These are phyloP conservation scores for Calamus simplicifolius DNA, from an alignment of 176 grass and related monocot species.

Conservation along the genomic window DNA sequence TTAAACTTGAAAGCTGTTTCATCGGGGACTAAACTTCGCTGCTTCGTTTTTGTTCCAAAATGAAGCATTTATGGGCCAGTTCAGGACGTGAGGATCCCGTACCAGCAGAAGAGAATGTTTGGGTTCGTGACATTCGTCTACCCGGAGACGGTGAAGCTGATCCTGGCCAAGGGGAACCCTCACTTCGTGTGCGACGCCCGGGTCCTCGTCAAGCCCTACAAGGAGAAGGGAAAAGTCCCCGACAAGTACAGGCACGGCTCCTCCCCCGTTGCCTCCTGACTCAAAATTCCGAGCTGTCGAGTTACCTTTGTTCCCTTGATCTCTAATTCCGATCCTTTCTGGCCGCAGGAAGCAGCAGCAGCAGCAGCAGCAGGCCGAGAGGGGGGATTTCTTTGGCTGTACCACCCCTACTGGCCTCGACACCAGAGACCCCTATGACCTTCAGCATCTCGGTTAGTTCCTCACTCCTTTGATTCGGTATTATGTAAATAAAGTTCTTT, in stretches of 20 bases:
- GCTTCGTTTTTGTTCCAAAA: slow-evolving; percentile 4
- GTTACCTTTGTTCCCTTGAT: background rate
- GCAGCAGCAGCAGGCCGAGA: slow-evolving; percentile 23
- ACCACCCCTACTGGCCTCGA: slow-evolving; percentile 47
- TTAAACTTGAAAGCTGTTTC: too few relatives aligned
- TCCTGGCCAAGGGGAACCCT: slow-evolving; percentile 87
- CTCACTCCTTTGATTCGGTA: too few relatives aligned
- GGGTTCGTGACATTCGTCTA: slow-evolving; percentile 98
- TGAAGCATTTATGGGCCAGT: slow-evolving; percentile 92
- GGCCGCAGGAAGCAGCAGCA: slow-evolving; percentile 54
- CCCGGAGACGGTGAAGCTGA: slow-evolving; percentile 86
- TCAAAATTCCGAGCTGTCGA: slow-evolving; percentile 1
- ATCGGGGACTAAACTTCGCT: too few relatives aligned
- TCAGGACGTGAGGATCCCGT: slow-evolving; percentile 91
- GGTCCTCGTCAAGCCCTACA: slow-evolving; percentile 89
- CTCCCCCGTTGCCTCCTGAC: slow-evolving; percentile 1
- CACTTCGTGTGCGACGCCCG: slow-evolving; percentile 93
- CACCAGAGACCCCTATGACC: slow-evolving; percentile 58
- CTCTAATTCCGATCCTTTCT: background rate
- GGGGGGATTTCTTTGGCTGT: slow-evolving; percentile 62
- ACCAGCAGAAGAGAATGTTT: slow-evolving; percentile 99
- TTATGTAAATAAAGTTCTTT: too few relatives aligned
- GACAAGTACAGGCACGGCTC: slow-evolving; percentile 71
- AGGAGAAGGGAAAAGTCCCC: slow-evolving; percentile 95
- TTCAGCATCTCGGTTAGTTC: slow-evolving; percentile 65